Base-by-base conservation (phyloP, 2,329 filamentous ascomycete species). In the Colletotrichum sp. region DNA sequence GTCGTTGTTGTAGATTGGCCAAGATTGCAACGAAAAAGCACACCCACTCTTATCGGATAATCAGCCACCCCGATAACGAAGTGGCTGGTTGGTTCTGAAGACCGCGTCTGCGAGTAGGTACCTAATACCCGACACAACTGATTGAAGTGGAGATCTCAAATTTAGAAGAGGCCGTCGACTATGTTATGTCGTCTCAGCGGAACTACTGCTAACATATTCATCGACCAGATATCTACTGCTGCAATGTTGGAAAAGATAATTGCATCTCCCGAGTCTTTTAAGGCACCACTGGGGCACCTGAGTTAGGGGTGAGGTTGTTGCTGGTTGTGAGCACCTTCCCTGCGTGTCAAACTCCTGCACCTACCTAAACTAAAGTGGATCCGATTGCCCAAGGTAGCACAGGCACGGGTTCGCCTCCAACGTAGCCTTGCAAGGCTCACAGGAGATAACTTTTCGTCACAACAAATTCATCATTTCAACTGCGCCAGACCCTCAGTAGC, bases 351-450 rank as follows among this genome's bases (percentile, higher is more conserved):
- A 15, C 61, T 61, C n/a, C 16, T 13, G 22, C 28, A 32, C 32
- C 43, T 28, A 69, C 48, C 27, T 15, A 18, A 60, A 30, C 5
- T 36, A 18, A 15, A 62, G 58, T 62, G 58, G 58, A 30, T 22
- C 22, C 15, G 39, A 48, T 28, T 18, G 12, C 30, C 10, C 34
- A 34, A 65, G 36, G 62, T 9, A 28, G n/a, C 28, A 32, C 28
- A 32, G 10, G 60, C 27, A 15, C 32, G 39, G 8, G 39, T n/a
- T 48, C 39, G 39, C 39, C 18, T 48, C 39, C n/a, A n/a, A 36
- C 25, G 25, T 52, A 60, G 48, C 68, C 68, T 74, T 61, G 68
- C 60, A 66, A 74, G 48, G 72, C 72, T 66, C 52, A 18, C n/a
- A 32, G 27, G 13, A 34, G 22, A 66, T 48, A 56, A 58, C 62